Evolutionary conservation across 768 basidiomycete genomes (phyloP).

Genomic region (Pisolithus tinctorius): DNA sequence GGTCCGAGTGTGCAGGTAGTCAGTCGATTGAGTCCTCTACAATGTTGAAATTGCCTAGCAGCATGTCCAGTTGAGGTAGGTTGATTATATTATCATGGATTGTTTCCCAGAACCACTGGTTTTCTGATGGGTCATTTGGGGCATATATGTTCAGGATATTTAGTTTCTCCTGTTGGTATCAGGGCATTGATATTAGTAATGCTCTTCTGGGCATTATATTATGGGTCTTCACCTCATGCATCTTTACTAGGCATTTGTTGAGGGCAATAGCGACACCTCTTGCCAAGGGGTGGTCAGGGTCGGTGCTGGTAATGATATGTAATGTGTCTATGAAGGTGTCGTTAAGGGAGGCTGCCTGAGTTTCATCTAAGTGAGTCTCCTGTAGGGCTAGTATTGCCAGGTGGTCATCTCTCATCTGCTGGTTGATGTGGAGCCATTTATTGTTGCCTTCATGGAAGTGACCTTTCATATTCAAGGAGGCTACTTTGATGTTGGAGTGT

Average conservation of each 20-base stretch:
- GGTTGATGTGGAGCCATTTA: constrained; percentile 18
- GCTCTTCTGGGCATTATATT: too few species aligned
- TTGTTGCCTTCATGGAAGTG: neutral
- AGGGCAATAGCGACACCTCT: constrained; percentile 29
- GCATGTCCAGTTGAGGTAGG: too few species aligned
- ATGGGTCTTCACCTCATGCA: too few species aligned
- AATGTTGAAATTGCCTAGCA: too few species aligned
- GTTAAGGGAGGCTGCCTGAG: neutral
- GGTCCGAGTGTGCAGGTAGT: constrained; percentile 22
- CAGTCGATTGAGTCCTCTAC: constrained; percentile 33
- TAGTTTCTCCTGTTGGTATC: too few species aligned
- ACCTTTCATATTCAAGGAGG: constrained; percentile 16
- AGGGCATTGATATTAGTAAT: too few species aligned
- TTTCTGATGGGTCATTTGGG: constrained; percentile 25
- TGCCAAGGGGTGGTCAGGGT: neutral
- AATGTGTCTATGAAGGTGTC: too few species aligned
- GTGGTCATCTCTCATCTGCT: too few species aligned
- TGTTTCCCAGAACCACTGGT: constrained; percentile 26
- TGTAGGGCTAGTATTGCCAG: too few species aligned
- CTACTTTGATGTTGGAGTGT: too few species aligned
- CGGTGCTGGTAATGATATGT: neutral
- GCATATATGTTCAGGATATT: constrained; percentile 30
- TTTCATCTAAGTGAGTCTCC: constrained; percentile 16
- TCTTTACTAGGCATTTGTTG: too few species aligned
- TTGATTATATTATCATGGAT: too few species aligned